Conservation (phyloP, 805 yeast genomes). For the Candida ascalaphidarum region DNA sequence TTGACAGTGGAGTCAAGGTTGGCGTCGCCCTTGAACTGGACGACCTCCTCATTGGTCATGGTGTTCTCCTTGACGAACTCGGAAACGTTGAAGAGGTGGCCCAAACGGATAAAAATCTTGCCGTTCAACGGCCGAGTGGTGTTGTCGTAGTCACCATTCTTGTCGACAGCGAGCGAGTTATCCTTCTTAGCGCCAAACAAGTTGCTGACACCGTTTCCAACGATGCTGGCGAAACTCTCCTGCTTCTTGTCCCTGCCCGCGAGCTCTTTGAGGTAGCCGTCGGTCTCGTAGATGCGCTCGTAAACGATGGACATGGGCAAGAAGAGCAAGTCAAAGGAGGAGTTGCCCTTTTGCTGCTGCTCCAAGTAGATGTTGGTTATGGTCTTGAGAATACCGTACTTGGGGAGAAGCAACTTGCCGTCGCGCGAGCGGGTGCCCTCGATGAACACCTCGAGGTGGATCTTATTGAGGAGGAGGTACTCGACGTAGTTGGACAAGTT, state of each 20-base stretch:
- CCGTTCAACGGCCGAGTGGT: conserved; percentile 20
- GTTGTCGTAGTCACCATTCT: conserved; percentile 22
- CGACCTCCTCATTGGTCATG: conserved; percentile 16
- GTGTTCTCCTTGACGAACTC: conserved; percentile 13
- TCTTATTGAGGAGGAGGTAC: conserved; percentile 38
- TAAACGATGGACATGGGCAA: conserved; percentile 53
- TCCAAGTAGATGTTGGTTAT: conserved; percentile 37
- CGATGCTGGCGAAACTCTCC: conserved; percentile 36
- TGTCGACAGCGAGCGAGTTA: conserved; percentile 2
- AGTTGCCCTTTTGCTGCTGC: conserved; percentile 18
- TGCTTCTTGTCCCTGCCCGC: conserved; percentile 49
- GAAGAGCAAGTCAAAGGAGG: conserved; percentile 24
- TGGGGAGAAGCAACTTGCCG: conserved; percentile 56
- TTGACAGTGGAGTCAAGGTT: conserved; percentile 13
- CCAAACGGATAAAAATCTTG: conserved; percentile 27
- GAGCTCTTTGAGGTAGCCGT: conserved; percentile 47
- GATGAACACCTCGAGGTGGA: conserved; percentile 50
- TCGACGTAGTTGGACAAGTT: conserved; percentile 41
- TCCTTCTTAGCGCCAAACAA: conserved; percentile 9
- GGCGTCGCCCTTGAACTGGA: conserved; percentile 18
- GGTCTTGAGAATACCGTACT: conserved; percentile 51
- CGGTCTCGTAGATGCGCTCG: conserved; percentile 50
- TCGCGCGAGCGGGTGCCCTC: conserved; percentile 63
- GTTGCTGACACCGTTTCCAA: conserved; percentile 25
- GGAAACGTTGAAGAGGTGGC: conserved; percentile 21